Evolutionary conservation across 805 yeast species (phyloP), one percentile per base, ranked within the genome.

Genomic region (Zygoascus flipseniorum): DNA sequence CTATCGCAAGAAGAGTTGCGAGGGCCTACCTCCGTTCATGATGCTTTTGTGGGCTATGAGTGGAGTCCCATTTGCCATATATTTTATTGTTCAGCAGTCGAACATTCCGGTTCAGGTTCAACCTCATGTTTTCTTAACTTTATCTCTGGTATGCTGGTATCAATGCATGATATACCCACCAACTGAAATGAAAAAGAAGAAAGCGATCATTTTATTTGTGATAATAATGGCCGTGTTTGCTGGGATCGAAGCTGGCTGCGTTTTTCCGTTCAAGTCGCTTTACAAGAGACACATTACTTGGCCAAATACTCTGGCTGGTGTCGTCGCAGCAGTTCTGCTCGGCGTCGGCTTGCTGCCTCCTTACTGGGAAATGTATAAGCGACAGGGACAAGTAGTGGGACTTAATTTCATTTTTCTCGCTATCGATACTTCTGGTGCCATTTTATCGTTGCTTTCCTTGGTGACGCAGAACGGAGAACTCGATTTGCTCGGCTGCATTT

Each of bases 21-120:
- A 82, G 28, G 97, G 98, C 0, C 70, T 90, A 9, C 96, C 96
- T 1, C 89, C 90, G 5, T n/a, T 78, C 37, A 89, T 92, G 96
- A 77, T 88, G 80, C 78, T 88, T 54, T 68, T 89, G 23, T 90
- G 97, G 96, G 81, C 86, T 2, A 59, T 69, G 73, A 76, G 81
- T 52, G 96, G 95, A 8, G 76, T 89, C 0, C 96, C 97, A 3
- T 89, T 90, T 66, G 82, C 85, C 13, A 83, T 87, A n/a, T 92
- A 88, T 67, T 89, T 90, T 62, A 72, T 86, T 49, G 80, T 83
- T 1, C 80, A 80, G 43, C 77, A 81, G 55, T 82, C 90, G 0
- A 83, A 84, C 50, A 75, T 88, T 1, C 92, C 96, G 0, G 74
- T 92, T 56, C 83, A 85, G 66, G 74, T 92, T 32, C 98, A 92